Conservation (phyloP, 2,329 filamentous ascomycete species). For the Pseudogymnoascus sp. region DNA sequence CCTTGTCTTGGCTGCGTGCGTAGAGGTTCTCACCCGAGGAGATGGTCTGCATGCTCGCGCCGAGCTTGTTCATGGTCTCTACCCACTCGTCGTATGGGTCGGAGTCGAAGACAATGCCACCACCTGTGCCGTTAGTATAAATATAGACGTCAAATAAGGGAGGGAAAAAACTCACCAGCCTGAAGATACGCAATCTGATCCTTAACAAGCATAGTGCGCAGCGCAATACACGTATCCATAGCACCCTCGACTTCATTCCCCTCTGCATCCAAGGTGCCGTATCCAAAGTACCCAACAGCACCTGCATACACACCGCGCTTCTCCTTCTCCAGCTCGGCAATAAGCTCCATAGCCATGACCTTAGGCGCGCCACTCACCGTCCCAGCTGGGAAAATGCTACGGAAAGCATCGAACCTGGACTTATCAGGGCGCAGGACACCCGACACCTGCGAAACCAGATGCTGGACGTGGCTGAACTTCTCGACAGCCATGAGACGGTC, state of each 20-base stretch:
- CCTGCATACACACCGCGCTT: slow-evolving; percentile 94
- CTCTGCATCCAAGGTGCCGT: slow-evolving; percentile 59
- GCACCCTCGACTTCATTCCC: slow-evolving; percentile 66
- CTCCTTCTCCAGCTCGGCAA: slow-evolving; percentile 86
- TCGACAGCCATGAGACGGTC: slow-evolving; percentile 92
- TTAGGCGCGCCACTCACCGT: slow-evolving; percentile 95
- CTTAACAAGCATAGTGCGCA: slow-evolving; percentile 86
- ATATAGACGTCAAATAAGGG: not conserved
- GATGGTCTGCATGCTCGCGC: slow-evolving; percentile 83
- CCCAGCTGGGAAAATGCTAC: slow-evolving; percentile 92
- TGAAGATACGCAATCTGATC: slow-evolving; percentile 88
- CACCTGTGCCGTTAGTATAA: slow-evolving; percentile 39
- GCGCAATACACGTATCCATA: slow-evolving; percentile 75
- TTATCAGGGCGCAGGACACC: slow-evolving; percentile 76
- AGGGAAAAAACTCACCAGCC: slow-evolving; percentile 40
- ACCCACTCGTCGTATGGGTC: slow-evolving; percentile 87
- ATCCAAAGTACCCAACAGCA: slow-evolving; percentile 94
- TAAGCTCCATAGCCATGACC: slow-evolving; percentile 93
- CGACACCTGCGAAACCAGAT: slow-evolving; percentile 91
- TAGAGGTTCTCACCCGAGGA: slow-evolving; percentile 64
- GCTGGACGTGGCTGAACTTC: slow-evolving; percentile 94
- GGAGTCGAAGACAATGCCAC: slow-evolving; percentile 90
- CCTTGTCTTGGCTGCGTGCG: slow-evolving; percentile 10
- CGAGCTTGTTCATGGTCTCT: slow-evolving; percentile 95
- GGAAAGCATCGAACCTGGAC: slow-evolving; percentile 90